Evolutionary conservation across 352 stramenopile genomes (phyloP).

Genomic region (Globisporangium echinulatum): DNA sequence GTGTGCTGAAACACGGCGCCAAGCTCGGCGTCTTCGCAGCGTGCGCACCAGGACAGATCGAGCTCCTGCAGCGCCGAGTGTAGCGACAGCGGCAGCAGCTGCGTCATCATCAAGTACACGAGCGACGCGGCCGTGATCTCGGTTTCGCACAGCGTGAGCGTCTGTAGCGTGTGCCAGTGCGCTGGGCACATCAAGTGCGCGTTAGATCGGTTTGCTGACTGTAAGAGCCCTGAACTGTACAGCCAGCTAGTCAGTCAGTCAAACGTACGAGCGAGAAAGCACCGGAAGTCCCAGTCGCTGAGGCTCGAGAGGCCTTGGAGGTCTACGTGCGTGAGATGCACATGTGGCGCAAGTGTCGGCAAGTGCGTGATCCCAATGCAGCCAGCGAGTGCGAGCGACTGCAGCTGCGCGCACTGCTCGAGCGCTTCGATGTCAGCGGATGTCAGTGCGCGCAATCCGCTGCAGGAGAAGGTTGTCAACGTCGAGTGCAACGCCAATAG

Average conservation of each 20-base stretch:
- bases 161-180: slow-evolving; percentile 4
- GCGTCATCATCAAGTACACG: neutral
- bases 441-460: slow-evolving; percentile 11
- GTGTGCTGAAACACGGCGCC: slow-evolving; percentile 7
- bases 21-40: slow-evolving; percentile 8
- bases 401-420: slow-evolving; percentile 6
- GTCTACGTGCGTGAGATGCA: slow-evolving; percentile 8
- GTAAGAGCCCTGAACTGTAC: no score
- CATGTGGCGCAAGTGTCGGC: slow-evolving; percentile 2
- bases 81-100: neutral
- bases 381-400: slow-evolving; percentile 13
- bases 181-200: slow-evolving; percentile 1
- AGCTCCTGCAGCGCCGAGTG: slow-evolving; percentile 3
- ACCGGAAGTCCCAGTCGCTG: slow-evolving; percentile 4
- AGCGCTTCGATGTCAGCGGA: slow-evolving; percentile 3
- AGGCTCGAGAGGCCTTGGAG: slow-evolving; percentile 10
- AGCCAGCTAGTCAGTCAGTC: no score
- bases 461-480: slow-evolving; percentile 7
- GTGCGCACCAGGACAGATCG: slow-evolving; percentile 21
- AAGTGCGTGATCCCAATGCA: slow-evolving; percentile 10
- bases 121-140: slow-evolving; percentile 13
- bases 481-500: neutral
- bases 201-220: neutral
- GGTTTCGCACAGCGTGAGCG: slow-evolving; percentile 12
- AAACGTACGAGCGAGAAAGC: slow-evolving; percentile 8